These are phyloP conservation scores for Primulina huaijiensis DNA, from an alignment of 257 asterid species.

Conservation along the genomic window DNA sequence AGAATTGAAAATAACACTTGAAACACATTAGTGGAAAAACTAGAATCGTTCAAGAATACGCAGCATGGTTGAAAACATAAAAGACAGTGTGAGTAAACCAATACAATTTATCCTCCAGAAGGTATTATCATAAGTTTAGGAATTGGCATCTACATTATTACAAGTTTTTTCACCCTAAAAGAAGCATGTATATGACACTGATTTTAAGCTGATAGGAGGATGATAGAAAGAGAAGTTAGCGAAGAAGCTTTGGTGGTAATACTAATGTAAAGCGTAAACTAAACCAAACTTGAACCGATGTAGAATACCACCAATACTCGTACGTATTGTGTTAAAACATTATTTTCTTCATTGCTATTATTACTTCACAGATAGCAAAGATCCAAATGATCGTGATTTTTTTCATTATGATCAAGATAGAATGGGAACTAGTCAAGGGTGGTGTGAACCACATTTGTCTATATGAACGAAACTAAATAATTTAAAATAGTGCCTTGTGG, in stretches of 20 bases:
- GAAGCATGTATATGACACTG: not conserved
- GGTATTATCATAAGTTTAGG: not conserved
- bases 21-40: not conserved
- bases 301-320: not conserved
- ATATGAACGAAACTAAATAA: not conserved
- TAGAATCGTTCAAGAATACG: too few species aligned
- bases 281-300: not conserved
- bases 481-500: not conserved
- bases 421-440: not conserved
- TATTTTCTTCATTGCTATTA: too few species aligned
- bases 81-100: not conserved
- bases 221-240: too few species aligned
- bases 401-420: not conserved
- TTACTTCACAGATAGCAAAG: not conserved
- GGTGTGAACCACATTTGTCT: not conserved
- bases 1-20: not conserved
- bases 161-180: not conserved
- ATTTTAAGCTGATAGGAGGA: not conserved
- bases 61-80: not conserved
- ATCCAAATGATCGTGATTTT: not conserved
- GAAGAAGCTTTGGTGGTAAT: not conserved
- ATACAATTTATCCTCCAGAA: not conserved
- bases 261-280: not conserved
- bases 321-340: too few species aligned
- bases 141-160: not conserved